These are phyloP conservation scores for Teratosphaeria epicoccoides DNA, from an alignment of 2,329 filamentous ascomycete genomes.

Conservation along the genomic window DNA sequence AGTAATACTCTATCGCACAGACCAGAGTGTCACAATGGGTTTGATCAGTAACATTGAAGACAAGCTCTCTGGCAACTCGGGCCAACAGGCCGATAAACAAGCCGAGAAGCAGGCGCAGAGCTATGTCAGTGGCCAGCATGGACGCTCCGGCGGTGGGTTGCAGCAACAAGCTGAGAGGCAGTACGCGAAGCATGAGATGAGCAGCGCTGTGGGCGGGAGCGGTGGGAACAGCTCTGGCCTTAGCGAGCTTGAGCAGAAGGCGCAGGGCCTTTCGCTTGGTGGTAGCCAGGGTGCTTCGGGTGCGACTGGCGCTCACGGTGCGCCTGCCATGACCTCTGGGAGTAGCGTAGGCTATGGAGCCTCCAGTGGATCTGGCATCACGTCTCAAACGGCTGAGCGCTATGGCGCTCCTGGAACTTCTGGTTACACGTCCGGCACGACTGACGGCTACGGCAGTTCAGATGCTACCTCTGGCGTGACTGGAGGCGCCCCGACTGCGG, in stretches of 20 bases:
- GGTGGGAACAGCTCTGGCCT: not conserved
- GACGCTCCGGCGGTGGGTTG: not conserved
- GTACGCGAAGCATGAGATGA: not conserved
- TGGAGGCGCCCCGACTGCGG: not conserved
- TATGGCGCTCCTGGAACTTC: not conserved
- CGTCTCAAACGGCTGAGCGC: not conserved
- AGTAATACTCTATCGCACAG: not conserved
- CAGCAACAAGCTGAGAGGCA: not conserved
- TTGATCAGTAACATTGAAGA: conserved; percentile 7
- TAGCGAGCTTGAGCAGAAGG: not conserved
- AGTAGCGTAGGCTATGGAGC: not conserved
- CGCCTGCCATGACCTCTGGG: not conserved
- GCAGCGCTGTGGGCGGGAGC: not conserved
- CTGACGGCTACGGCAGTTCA: not conserved
- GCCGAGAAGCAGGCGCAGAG: not conserved
- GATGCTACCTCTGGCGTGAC: not conserved
- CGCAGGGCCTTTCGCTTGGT: not conserved
- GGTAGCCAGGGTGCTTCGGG: not conserved
- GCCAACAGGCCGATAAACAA: not conserved
- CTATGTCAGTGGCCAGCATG: not conserved
- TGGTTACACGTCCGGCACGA: not conserved
- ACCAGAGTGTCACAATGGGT: conserved; percentile 3
- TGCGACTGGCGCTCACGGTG: not conserved
- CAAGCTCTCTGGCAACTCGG: conserved; percentile 3
- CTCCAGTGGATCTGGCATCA: not conserved